A percentile compares a stretch with the other conserved stretches of the same genome.
Conservation (phyloP, 176 grass and related monocot genomes). For the Pontederia paniculata region DNA sequence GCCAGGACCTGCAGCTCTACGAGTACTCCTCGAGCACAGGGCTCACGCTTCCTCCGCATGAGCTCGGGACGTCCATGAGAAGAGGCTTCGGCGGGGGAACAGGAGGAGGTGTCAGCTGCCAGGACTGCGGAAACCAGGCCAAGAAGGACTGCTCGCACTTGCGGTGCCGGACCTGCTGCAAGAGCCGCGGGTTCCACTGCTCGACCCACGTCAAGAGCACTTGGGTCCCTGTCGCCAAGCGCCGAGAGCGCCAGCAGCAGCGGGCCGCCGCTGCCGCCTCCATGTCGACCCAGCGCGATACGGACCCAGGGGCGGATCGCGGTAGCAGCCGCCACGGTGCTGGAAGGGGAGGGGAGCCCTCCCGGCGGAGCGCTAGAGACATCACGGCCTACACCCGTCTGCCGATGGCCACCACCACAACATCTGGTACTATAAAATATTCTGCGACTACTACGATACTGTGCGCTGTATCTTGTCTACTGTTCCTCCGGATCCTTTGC, state of each 20-base stretch:
- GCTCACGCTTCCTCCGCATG: background rate
- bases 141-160: conserved; percentile 42
- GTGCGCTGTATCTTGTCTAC: background rate
- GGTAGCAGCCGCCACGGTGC: background rate
- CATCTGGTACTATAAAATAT: conserved; percentile 11
- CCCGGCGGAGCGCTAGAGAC: conserved; percentile 4
- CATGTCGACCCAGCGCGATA: background rate
- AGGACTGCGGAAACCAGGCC: conserved; percentile 50
- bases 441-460: background rate
- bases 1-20: background rate
- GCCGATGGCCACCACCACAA: background rate
- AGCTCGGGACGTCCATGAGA: background rate
- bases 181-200: conserved; percentile 40
- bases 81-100: no score
- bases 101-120: conserved; percentile 27
- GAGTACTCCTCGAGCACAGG: background rate
- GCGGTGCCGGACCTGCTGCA: conserved; percentile 49
- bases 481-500: conserved; percentile 2
- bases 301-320: background rate
- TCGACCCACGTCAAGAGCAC: conserved; percentile 46
- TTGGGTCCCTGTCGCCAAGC: conserved; percentile 41
- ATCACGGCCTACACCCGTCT: background rate
- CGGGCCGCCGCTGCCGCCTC: conserved; percentile 10
- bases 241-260: conserved; percentile 38
- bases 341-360: background rate